Percentiles rank a stretch among this genome's conserved stretches.
phyloP scores from a whole-genome alignment of 805 yeast genomes.

The Starmera dryadoides region DNA sequence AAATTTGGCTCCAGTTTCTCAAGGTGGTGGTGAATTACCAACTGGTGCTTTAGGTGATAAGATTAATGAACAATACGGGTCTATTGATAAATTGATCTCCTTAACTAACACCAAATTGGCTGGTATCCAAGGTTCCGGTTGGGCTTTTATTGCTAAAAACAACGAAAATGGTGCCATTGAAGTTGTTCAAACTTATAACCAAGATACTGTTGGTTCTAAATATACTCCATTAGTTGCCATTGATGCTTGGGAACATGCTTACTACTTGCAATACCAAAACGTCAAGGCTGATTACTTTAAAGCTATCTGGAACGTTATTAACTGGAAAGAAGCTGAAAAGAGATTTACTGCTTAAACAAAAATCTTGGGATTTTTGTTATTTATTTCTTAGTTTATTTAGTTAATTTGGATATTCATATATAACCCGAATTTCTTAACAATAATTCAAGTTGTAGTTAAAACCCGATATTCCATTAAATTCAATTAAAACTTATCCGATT shows the following conservation, averaged over 20 bases:
- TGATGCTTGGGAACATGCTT: constrained; percentile 97
- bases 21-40: constrained; percentile 68
- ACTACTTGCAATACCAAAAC: constrained; percentile 88
- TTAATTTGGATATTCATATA: neutral
- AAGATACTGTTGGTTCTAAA: constrained; percentile 69
- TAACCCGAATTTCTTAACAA: too few species aligned
- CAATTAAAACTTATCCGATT: too few species aligned
- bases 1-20: constrained; percentile 67
- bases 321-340: constrained; percentile 86
- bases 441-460: too few species aligned
- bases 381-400: too few species aligned
- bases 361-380: too few species aligned
- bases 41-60: constrained; percentile 53
- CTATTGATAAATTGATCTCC: constrained; percentile 57
- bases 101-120: constrained; percentile 67
- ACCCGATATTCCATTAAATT: too few species aligned
- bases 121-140: constrained; percentile 91
- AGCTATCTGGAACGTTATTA: constrained; percentile 90
- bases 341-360: constrained; percentile 39
- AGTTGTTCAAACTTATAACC: constrained; percentile 77
- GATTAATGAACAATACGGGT: constrained; percentile 59
- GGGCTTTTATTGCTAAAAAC: constrained; percentile 90
- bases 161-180: constrained; percentile 67
- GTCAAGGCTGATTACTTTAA: constrained; percentile 88
- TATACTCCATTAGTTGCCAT: constrained; percentile 76